Evolutionary conservation across 2,329 filamentous ascomycete genomes (phyloP), one percentile per base, ranked within the genome.

Genomic region (Fusarium kyushuense): DNA sequence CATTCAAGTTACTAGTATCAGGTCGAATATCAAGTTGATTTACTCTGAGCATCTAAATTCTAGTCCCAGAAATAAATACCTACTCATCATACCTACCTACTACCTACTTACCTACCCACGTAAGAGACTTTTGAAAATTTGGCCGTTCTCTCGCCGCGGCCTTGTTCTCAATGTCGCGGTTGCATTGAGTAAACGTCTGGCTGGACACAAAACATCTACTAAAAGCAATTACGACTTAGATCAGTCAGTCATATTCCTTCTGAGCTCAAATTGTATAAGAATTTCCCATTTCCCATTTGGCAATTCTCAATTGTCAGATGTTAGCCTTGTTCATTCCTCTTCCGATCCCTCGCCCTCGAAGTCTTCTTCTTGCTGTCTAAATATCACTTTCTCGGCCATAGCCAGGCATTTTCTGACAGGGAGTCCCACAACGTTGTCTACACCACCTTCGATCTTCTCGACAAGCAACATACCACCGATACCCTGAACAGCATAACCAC

Each of bases 371-470:
- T 90, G 86, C 74, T 93, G 92, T 69, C 87, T 89, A 72, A 90
- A 89, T 68, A 97, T 84, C n/a, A 94, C 92, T 83, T 90, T 92
- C 82, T 98, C 95, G 62, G 97, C 96, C 73, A 97, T 79, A 76
- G 89, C 88, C 77, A 99, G 77, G 14, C 90, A 92, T 70, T 87
- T 86, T 72, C 93, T 87, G 68, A 98, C 84, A 10, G 96, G 96
- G 78, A 99, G 78, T 0, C 96, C 96, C 29, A 99, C 90, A 2
- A 98, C 96, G 78, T 98, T 98, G 82, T 99, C 96, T 74, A 93
- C 92, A 55, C 89, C 89, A 13, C 96, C 96, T 68, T 97, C 92
- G 69, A 99, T 92, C 78, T 86, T 91, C 78, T 97, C 94, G 14
- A 99, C 89, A 58, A 99, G 80, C 62, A 99, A 84, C 77, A 97